Evolutionary conservation across 768 basidiomycete species (phyloP).

Genomic region (Boletus rex-veris): DNA sequence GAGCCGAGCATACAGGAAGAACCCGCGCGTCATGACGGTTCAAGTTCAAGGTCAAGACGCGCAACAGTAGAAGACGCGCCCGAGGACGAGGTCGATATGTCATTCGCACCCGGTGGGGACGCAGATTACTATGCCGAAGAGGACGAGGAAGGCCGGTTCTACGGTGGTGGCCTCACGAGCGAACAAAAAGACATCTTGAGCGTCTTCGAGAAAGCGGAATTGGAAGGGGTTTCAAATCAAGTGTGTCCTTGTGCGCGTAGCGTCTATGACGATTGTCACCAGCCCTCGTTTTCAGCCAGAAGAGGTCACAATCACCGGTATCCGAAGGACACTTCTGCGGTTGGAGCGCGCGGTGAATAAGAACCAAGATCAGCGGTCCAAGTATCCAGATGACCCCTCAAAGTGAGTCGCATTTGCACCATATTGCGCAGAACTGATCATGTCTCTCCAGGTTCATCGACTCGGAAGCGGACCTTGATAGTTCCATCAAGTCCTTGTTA

Average conservation of each 20-base stretch:
- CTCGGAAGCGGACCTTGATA: slow-evolving; percentile 93
- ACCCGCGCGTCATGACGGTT: slow-evolving; percentile 1
- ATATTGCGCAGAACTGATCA: not conserved
- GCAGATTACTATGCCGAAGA: slow-evolving; percentile 90
- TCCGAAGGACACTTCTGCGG: slow-evolving; percentile 69
- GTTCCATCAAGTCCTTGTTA: slow-evolving; percentile 80
- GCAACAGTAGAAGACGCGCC: slow-evolving; percentile 59
- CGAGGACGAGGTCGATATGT: slow-evolving; percentile 30
- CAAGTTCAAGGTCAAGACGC: slow-evolving; percentile 35
- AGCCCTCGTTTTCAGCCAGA: slow-evolving; percentile 45
- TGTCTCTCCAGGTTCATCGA: slow-evolving; percentile 83
- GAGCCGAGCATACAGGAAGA: slow-evolving; percentile 10
- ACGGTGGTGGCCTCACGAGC: slow-evolving; percentile 86
- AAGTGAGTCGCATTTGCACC: slow-evolving; percentile 51
- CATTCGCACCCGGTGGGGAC: slow-evolving; percentile 82
- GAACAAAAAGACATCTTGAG: slow-evolving; percentile 95
- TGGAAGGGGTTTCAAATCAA: slow-evolving; percentile 61
- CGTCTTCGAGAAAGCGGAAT: slow-evolving; percentile 80
- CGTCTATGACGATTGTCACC: not conserved
- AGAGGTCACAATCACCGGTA: slow-evolving; percentile 62
- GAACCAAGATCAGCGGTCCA: slow-evolving; percentile 96
- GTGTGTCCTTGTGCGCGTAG: slow-evolving; percentile 41
- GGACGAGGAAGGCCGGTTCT: slow-evolving; percentile 90
- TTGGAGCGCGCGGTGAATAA: slow-evolving; percentile 91
- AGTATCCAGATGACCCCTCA: slow-evolving; percentile 87